Conservation (phyloP, 306 rosid species). For the Quercus robur region DNA sequence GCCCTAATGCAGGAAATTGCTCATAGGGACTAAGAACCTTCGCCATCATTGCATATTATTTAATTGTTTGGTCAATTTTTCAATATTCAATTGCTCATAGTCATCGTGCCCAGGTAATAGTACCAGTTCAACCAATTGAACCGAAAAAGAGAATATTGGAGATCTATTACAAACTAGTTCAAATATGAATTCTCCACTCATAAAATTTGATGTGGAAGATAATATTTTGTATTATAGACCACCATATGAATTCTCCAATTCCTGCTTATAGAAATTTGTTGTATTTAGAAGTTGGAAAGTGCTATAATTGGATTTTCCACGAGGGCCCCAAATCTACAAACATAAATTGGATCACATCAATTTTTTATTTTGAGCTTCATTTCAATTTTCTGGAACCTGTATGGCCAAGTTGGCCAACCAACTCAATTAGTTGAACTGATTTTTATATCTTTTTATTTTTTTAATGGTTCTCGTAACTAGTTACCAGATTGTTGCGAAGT, state of each 20-base stretch:
- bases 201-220: too few species aligned
- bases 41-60: too few species aligned
- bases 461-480: not conserved
- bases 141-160: not conserved
- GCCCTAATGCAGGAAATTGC: not conserved
- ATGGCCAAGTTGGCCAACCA: not conserved
- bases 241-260: too few species aligned
- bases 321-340: not conserved
- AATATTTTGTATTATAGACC: too few species aligned
- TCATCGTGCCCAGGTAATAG: not conserved
- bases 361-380: too few species aligned
- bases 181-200: too few species aligned
- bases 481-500: not conserved
- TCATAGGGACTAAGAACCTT: not conserved
- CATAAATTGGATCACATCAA: not conserved
- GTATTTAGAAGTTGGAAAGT: not conserved
- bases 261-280: too few species aligned
- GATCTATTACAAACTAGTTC: too few species aligned
- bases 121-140: not conserved
- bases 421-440: not conserved
- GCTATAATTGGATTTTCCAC: not conserved
- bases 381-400: not conserved
- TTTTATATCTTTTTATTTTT: not conserved
- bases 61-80: too few species aligned
- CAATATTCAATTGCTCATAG: not conserved